Evolutionary conservation across 805 yeast genomes (phyloP), one percentile per base, ranked within the genome.

Genomic region (Metschnikowia amazonensis): DNA sequence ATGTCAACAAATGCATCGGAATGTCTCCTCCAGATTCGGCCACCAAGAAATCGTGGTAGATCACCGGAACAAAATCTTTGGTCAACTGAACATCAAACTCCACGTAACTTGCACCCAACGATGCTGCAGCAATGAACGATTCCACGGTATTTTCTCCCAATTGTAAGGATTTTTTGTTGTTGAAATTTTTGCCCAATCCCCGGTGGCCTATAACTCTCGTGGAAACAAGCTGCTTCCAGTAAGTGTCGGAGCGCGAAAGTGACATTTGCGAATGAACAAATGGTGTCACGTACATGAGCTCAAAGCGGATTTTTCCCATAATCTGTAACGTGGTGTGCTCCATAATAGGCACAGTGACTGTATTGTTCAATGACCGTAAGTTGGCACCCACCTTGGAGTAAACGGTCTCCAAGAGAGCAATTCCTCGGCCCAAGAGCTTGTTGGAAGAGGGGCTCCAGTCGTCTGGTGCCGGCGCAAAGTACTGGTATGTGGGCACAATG

Each of bases 71-170:
- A 52, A 74, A 74, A 63, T 92, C 98, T 60, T 89, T 89, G 13
- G 98, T 92, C 55, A 92, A 71, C 62, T 92, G 98, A 37, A 92
- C 98, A 65, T 92, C 98, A 62, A 92, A 92, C 66, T 92, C 98
- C 43, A 92, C 97, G 59, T 92, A 92, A 2, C 95, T 84, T 1
- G 98, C 98, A 33, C 98, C 98, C 53, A 92, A 70, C 2, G 95
- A 89, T 0, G 97, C 96, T 0, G 98, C 98, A 10, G 96, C 95
- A 60, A 92, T 86, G 58, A 92, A 92, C 0, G 96, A 86, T 58
- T 92, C 97, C 17, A 92, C 85, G 0, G 98, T 92, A 63, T 92
- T 92, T 59, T 92, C 98, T 34, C 98, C 98, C 49, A 92, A 74
- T 65, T 92, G 98, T 58, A 92, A 74, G 3, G 96, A 86, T 50